Percentiles rank a stretch among this genome's conserved stretches.
phyloP scores from a whole-genome alignment of 1,284 basidiomycete species.

The Ganoderma boninense region DNA sequence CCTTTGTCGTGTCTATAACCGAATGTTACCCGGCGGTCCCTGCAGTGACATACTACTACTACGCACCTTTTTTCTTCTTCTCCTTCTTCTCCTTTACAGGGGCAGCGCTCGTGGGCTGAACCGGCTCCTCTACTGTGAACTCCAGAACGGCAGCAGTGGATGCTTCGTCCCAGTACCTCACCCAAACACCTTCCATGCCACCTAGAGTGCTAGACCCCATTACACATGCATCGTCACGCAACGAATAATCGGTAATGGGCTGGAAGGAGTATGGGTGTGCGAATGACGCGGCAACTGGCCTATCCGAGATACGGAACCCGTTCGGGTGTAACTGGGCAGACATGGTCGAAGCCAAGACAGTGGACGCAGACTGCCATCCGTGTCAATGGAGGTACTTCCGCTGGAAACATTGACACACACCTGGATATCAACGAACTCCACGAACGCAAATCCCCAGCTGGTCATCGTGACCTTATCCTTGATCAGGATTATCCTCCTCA shows the following conservation, averaged over 20 bases:
- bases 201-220: slow-evolving; percentile 70
- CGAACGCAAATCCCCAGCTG: slow-evolving; percentile 92
- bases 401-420: slow-evolving; percentile 50
- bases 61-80: slow-evolving; percentile 68
- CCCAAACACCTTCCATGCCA: slow-evolving; percentile 74
- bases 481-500: slow-evolving; percentile 86
- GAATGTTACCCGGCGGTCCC: not conserved
- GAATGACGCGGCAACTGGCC: slow-evolving; percentile 88
- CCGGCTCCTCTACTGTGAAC: slow-evolving; percentile 79
- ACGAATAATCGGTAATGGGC: slow-evolving; percentile 73
- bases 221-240: slow-evolving; percentile 78
- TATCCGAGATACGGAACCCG: slow-evolving; percentile 87
- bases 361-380: slow-evolving; percentile 65
- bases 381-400: slow-evolving; percentile 21
- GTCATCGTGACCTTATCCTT: slow-evolving; percentile 85
- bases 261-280: slow-evolving; percentile 89
- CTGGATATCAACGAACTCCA: slow-evolving; percentile 86
- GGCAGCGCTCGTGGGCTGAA: slow-evolving; percentile 42
- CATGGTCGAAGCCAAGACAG: slow-evolving; percentile 82
- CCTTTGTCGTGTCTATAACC: slow-evolving; percentile 19
- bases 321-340: slow-evolving; percentile 84
- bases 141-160: slow-evolving; percentile 76
- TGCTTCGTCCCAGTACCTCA: slow-evolving; percentile 85
- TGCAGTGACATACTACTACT: not conserved
- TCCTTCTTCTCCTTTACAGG: slow-evolving; percentile 67